phyloP scores from a whole-genome alignment of 2,329 filamentous ascomycete genomes.

The Arthrobotrys megalospora region DNA sequence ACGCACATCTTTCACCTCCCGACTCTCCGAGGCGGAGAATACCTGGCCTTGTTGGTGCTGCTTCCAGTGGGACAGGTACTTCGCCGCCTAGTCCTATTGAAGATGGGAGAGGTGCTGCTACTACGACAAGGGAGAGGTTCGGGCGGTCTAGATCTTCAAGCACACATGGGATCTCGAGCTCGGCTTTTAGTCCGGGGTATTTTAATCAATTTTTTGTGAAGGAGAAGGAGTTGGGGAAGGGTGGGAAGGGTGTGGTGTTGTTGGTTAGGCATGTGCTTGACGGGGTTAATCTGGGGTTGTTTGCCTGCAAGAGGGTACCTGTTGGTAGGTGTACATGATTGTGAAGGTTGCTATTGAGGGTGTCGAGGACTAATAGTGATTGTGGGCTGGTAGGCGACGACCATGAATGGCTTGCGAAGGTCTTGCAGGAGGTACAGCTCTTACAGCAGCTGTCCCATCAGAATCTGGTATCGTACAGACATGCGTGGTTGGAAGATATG shows the following conservation, averaged over 20 bases:
- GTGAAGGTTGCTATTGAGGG: not conserved
- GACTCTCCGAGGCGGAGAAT: conserved; percentile 54
- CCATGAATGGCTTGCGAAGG: conserved; percentile 94
- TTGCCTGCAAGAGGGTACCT: conserved; percentile 96
- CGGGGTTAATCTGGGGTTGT: conserved; percentile 87
- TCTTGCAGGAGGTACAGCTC: conserved; percentile 92
- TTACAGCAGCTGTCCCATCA: conserved; percentile 92
- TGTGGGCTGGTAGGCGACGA: conserved; percentile 75
- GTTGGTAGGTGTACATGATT: conserved; percentile 72
- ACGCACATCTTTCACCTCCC: conserved; percentile 45
- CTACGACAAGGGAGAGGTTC: conserved; percentile 71
- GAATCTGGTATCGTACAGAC: conserved; percentile 95
- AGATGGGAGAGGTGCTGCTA: conserved; percentile 4
- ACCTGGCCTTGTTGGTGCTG: conserved; percentile 68
- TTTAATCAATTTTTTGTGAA: conserved; percentile 95
- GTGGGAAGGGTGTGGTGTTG: conserved; percentile 94
- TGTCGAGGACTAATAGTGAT: conserved; percentile 11
- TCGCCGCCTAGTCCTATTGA: conserved; percentile 2
- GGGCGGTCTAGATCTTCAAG: conserved; percentile 66
- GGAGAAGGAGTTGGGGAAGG: conserved; percentile 85
- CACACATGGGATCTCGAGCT: conserved; percentile 78
- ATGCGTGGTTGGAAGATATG: conserved; percentile 95
- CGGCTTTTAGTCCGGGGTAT: conserved; percentile 92
- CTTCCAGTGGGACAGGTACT: conserved; percentile 62
- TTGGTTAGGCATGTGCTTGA: conserved; percentile 95